These are phyloP conservation scores for Suillus clintonianus DNA, from an alignment of 768 basidiomycete species.

Conservation along the genomic window DNA sequence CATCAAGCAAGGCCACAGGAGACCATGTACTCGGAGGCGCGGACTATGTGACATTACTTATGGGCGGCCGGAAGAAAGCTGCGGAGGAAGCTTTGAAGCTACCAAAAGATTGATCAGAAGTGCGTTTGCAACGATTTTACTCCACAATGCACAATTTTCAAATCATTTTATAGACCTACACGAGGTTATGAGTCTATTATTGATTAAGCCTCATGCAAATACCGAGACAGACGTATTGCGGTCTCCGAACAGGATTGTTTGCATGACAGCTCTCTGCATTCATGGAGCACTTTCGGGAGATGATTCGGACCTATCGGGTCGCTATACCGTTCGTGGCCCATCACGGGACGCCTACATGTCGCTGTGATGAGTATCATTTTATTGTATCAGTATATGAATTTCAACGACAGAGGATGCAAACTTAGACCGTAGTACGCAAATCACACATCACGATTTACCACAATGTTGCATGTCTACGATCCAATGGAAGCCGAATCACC, in stretches of 20 bases:
- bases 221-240: background rate
- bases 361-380: background rate
- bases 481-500: background rate
- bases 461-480: background rate
- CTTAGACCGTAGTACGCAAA: background rate
- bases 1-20: conserved; percentile 14
- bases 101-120: conserved; percentile 31
- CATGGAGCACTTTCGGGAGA: background rate
- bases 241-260: background rate
- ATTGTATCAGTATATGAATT: background rate
- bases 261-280: background rate
- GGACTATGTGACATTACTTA: conserved; percentile 73
- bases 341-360: background rate
- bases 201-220: background rate
- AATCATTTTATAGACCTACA: conserved; percentile 62
- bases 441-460: background rate
- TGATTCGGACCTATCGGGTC: background rate
- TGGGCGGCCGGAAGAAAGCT: conserved; percentile 71
- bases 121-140: conserved; percentile 43
- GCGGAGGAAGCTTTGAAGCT: conserved; percentile 67
- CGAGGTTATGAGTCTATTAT: background rate
- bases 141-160: conserved; percentile 72
- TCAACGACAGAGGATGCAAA: background rate
- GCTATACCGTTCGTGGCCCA: background rate
- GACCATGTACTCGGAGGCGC: conserved; percentile 66